phyloP scores from a whole-genome alignment of 2,329 filamentous ascomycete species.

The Pseudogymnoascus sp. region DNA sequence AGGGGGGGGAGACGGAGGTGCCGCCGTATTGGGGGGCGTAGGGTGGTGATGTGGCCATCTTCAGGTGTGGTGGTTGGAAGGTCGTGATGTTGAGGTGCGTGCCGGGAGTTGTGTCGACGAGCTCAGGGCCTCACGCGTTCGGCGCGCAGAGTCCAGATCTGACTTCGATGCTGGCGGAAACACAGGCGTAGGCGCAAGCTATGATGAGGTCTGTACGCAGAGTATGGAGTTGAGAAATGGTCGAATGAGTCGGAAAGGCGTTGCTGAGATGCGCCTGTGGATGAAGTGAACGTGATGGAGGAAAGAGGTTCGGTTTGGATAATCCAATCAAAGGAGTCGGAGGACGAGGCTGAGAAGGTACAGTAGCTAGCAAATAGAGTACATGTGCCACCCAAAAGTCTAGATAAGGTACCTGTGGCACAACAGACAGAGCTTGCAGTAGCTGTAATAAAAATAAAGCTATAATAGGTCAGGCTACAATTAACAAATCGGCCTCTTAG shows the following conservation, averaged over 20 bases:
- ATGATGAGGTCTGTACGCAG: not conserved
- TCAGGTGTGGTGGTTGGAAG: not conserved
- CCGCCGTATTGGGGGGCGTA: constrained; percentile 20
- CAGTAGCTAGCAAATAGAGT: not conserved
- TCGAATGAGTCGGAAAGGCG: not conserved
- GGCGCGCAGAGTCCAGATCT: not conserved
- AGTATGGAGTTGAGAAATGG: not conserved
- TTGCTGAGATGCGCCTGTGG: not conserved
- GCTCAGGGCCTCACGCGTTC: not conserved
- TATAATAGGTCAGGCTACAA: not conserved
- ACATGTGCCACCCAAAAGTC: not conserved
- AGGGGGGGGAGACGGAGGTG: constrained; percentile 43
- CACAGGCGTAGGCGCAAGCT: not conserved
- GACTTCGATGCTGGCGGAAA: not conserved
- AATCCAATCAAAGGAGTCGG: not conserved
- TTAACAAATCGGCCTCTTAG: not conserved
- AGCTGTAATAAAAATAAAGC: not conserved
- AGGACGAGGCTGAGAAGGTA: constrained; percentile 7
- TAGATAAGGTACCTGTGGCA: not conserved
- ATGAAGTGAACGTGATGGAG: not conserved
- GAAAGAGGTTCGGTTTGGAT: not conserved
- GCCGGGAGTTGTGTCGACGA: not conserved
- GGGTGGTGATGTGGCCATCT: not conserved
- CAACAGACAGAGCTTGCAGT: not conserved
- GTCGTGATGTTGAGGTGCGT: not conserved